phyloP scores from a whole-genome alignment of 345 rosid species.

The Populus simonii region DNA sequence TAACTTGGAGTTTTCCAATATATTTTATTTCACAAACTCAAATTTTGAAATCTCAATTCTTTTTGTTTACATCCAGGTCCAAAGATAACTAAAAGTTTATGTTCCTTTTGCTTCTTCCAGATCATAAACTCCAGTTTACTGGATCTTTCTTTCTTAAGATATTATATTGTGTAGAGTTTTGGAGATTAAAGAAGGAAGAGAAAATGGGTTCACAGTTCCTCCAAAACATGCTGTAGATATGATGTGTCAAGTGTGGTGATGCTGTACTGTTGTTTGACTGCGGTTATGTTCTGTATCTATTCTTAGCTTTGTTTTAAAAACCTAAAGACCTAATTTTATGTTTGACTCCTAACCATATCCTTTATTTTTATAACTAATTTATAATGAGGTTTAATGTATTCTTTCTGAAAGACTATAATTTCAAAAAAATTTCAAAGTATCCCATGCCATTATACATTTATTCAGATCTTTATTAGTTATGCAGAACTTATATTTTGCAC shows the following conservation, averaged over 20 bases:
- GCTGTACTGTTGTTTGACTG: not conserved
- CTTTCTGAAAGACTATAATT: too few species aligned
- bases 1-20: too few species aligned
- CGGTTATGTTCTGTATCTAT: too few species aligned
- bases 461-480: too few species aligned
- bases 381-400: too few species aligned
- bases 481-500: too few species aligned
- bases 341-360: not conserved
- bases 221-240: not conserved
- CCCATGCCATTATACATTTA: too few species aligned
- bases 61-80: not conserved
- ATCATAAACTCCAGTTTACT: not conserved
- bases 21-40: too few species aligned
- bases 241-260: not conserved
- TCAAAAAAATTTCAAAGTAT: too few species aligned
- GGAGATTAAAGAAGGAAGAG: not conserved
- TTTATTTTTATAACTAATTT: too few species aligned
- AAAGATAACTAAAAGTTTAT: too few species aligned
- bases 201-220: not conserved
- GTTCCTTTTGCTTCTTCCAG: not conserved
- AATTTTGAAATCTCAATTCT: not conserved
- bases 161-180: too few species aligned
- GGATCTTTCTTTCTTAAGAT: not conserved
- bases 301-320: not conserved
- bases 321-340: not conserved